A percentile compares a stretch with the other conserved stretches of the same genome.
phyloP scores from a whole-genome alignment of 2,329 filamentous ascomycete genomes.

The Stagonosporopsis vannaccii region DNA sequence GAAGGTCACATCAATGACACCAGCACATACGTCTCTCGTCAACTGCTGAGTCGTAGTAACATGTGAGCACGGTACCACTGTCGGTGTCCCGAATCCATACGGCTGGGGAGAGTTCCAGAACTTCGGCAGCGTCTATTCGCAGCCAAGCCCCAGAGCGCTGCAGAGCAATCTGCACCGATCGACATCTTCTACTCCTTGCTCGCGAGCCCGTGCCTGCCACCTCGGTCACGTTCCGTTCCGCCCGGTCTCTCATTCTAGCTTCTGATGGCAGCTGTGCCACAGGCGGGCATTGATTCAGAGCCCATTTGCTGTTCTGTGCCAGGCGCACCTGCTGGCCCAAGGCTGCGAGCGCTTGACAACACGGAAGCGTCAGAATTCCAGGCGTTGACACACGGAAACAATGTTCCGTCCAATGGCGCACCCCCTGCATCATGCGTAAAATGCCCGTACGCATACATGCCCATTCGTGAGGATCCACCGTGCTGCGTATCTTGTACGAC shows the following conservation, averaged over 20 bases:
- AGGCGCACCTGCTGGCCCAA: neutral
- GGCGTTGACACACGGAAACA: constrained; percentile 12
- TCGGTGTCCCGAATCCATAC: constrained; percentile 19
- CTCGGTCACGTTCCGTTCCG: constrained; percentile 23
- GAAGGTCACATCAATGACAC: constrained; percentile 14
- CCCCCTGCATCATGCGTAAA: constrained; percentile 10
- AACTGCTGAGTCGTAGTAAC: neutral
- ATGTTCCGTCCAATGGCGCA: constrained; percentile 13
- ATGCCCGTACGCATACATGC: constrained; percentile 11
- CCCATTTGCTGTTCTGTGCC: constrained; percentile 4
- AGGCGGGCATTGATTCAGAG: neutral
- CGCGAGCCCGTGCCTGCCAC: constrained; percentile 13
- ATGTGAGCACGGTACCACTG: constrained; percentile 1
- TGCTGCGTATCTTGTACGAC: constrained; percentile 10
- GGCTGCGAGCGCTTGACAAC: neutral
- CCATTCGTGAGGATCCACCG: constrained; percentile 7
- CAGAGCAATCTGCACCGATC: constrained; percentile 20
- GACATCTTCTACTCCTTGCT: constrained; percentile 10
- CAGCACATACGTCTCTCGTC: constrained; percentile 6
- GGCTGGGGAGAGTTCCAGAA: constrained; percentile 15
- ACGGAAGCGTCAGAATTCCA: neutral
- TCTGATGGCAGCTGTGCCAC: constrained; percentile 7
- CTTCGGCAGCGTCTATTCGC: constrained; percentile 14
- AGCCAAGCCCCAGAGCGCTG: constrained; percentile 10
- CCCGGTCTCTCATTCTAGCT: constrained; percentile 11